Base-by-base conservation (phyloP, 2,329 filamentous ascomycete species). In the Mycogone perniciosa region DNA sequence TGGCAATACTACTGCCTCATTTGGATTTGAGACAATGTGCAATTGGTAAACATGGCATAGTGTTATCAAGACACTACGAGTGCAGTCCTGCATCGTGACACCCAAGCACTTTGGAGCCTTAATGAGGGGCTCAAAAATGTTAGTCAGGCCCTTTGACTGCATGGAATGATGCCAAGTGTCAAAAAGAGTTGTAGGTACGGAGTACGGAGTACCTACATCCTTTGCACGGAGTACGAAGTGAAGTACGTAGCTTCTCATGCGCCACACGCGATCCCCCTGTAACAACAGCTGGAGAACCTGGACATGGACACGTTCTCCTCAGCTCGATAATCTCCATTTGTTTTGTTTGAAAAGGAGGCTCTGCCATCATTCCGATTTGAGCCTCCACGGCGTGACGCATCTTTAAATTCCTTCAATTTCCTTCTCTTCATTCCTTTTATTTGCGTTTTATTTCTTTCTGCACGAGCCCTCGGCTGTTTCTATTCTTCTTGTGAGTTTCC, bases 401-500 rank as follows among this genome's bases (percentile, higher is more conserved):
- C 35, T 31, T 43, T 39, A 33, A 37, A 31, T 31, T 55, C 54
- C 48, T 48, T 42, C 30, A 31, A 35, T 40, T 55, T 31, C 46
- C 31, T 50, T 50, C 44, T 37, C 37, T 50, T 47, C 20, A 33
- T 55, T 50, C 44, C 41, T 39, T 46, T 44, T 46, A 29, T 56
- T 54, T 55, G 48, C 49, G 54, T 56, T 56, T 44, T 20, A 9
- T 11, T 33, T 6, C 49, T 52, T 9, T 37, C 43, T 50, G 27
- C 11, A 34, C 44, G 29, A 51, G 20, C 43, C 38, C 29, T 13
- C 20, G n/a, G 10, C 33, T 6, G 4, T 47, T 53, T 45, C 30
- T 31, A 35, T 30, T 31, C 43, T 45, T 44, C 35, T 57, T 57
- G 55, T 54, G 51, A 56, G 57, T 57, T 42, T 52, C 52, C 51